Base-by-base conservation (phyloP, 371 early-diverging fungal genomes). In the Mucor velutinosus region DNA sequence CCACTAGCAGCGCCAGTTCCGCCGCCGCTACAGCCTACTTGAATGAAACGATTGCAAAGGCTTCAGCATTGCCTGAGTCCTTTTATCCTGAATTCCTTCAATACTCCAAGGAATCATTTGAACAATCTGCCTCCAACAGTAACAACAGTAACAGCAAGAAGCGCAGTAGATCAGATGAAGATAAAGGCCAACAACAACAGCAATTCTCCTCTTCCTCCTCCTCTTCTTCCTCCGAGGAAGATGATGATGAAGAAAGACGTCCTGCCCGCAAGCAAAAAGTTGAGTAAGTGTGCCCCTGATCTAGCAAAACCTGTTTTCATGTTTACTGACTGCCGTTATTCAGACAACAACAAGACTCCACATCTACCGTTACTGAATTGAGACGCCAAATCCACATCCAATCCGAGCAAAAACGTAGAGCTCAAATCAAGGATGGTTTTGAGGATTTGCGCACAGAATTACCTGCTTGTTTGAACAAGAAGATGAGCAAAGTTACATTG, bases 351-450 rank as follows among this genome's bases (percentile, higher is more conserved):
- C 58, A 68, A 43, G 45, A 11, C 25, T 19, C 58, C 25, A 58
- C 62, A 32, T 51, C 64, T 39, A 57, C 37, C 58, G 70, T 70
- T 4, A 71, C 76, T 45, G 83, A 83, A 45, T 57, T 80, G 39
- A 74, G 83, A 65, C 77, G 80, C 27, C 83, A 77, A 57, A 77
- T 83, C 51, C 83, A 83, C 65, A 83, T 83, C 62, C 83, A 83
- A 63, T 83, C 83, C 51, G 83, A 83, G 58, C 83, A 83, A 65
- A 83, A 79, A 62, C 77, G 83, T 61, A 77, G 83, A 27, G 80
- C 83, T 45, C 80, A 82, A 67, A 82, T 82, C 32, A 82, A 82
- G 58, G 83, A 82, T 68, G 82, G 83, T 5, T 82, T 82, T 73
- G 83, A 82, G 60, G 77, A 80, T 58, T 73, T 80, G 55, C 74